Percentiles rank a stretch among this genome's conserved stretches.
These are phyloP conservation scores for Diplogelasinospora grovesii DNA, from an alignment of 495 filamentous ascomycete species.

Conservation along the genomic window DNA sequence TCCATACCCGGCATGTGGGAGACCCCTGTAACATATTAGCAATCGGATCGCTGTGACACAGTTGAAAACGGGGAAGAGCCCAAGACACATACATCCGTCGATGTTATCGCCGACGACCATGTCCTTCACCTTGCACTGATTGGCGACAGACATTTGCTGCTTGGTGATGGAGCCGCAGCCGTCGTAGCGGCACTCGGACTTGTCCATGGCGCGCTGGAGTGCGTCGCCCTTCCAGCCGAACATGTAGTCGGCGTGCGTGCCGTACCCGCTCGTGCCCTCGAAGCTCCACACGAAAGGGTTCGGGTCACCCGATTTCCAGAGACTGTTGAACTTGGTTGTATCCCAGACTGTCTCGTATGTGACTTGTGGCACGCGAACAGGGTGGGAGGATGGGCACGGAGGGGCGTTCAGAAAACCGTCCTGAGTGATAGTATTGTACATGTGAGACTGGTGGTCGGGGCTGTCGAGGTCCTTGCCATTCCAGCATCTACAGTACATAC, in stretches of 20 bases:
- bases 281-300: constrained; percentile 34
- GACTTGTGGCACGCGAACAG: constrained; percentile 40
- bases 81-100: constrained; percentile 43
- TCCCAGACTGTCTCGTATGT: constrained; percentile 46
- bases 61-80: no score
- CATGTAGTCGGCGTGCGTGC: constrained; percentile 13
- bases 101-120: constrained; percentile 33
- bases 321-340: constrained; percentile 37
- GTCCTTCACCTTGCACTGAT: constrained; percentile 36
- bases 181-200: constrained; percentile 34
- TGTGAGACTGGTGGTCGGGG: constrained; percentile 49
- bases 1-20: no score
- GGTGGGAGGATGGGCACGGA: constrained; percentile 42
- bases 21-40: no score
- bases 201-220: constrained; percentile 35
- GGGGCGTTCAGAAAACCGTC: constrained; percentile 32
- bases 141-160: constrained; percentile 30
- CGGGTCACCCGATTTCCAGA: constrained; percentile 35
- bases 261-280: constrained; percentile 11
- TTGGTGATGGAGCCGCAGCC: constrained; percentile 31
- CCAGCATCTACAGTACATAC: constrained; percentile 39
- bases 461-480: constrained; percentile 52
- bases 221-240: constrained; percentile 34
- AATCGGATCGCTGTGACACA: no score
- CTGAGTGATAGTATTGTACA: constrained; percentile 32